phyloP scores from a whole-genome alignment of 768 basidiomycete species.

The Suillus alpinus region DNA sequence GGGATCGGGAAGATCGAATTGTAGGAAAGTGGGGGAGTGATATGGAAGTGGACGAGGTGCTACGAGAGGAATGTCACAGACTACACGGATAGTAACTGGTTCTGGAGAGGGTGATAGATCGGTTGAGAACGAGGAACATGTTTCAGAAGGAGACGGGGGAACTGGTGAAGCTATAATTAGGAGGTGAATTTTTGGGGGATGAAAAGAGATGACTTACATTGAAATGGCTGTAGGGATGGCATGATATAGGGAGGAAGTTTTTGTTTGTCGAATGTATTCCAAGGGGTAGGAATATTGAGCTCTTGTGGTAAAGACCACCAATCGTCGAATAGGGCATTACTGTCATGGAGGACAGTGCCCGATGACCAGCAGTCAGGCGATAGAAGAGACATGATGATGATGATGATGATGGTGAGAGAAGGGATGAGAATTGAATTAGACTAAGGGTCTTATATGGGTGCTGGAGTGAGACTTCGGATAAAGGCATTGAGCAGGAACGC shows the following conservation, averaged over 20 bases:
- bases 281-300: background rate
- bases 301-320: conserved; percentile 9
- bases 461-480: conserved; percentile 26
- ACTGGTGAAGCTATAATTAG: conserved; percentile 24
- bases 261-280: background rate
- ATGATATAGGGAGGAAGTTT: conserved; percentile 2
- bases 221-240: conserved; percentile 20
- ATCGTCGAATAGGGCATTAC: conserved; percentile 10
- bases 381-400: conserved; percentile 10
- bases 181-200: background rate
- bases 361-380: background rate
- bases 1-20: conserved; percentile 63
- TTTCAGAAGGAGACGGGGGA: conserved; percentile 44
- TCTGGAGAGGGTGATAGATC: conserved; percentile 25
- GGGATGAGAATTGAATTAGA: conserved; percentile 5
- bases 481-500: conserved; percentile 21
- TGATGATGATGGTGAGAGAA: background rate
- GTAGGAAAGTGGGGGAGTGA: conserved; percentile 66
- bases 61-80: conserved; percentile 66
- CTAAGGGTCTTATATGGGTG: conserved; percentile 26
- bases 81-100: conserved; percentile 41
- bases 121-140: conserved; percentile 26
- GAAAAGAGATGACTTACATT: conserved; percentile 21
- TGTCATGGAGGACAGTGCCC: too few relatives aligned
- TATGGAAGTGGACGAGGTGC: conserved; percentile 69